These are phyloP conservation scores for Castanea mollissima DNA, from an alignment of 306 rosid species.

Conservation along the genomic window DNA sequence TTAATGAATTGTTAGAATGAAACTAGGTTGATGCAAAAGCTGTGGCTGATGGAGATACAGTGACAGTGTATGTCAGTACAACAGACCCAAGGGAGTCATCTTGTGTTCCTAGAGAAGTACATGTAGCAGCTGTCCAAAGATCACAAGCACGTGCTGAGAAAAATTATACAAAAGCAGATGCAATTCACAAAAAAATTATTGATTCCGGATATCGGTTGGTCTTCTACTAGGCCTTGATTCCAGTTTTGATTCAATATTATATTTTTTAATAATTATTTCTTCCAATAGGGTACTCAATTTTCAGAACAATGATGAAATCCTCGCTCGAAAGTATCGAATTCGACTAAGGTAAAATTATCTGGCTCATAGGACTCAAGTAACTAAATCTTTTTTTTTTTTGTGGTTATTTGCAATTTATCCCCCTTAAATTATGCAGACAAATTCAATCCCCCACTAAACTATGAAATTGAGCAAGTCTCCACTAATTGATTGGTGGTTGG, in stretches of 20 bases:
- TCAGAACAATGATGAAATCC: slow-evolving; percentile 55
- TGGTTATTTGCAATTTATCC: no score
- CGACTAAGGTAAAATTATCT: slow-evolving; percentile 63
- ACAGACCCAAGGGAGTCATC: slow-evolving; percentile 70
- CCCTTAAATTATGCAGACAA: no score
- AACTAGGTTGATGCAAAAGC: slow-evolving; percentile 75
- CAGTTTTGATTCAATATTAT: not conserved
- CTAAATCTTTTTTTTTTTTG: slow-evolving; percentile 16
- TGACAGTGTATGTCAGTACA: slow-evolving; percentile 85
- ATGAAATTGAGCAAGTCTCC: no score
- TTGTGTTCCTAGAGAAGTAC: slow-evolving; percentile 50
- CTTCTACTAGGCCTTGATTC: slow-evolving; percentile 10
- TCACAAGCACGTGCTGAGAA: slow-evolving; percentile 50
- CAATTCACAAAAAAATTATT: slow-evolving; percentile 60
- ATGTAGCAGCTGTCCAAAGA: slow-evolving; percentile 50
- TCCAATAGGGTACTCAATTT: slow-evolving; percentile 48
- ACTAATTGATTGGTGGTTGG: no score
- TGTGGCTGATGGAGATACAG: slow-evolving; percentile 86
- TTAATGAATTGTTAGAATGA: slow-evolving; percentile 13
- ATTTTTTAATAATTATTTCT: not conserved
- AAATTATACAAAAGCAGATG: slow-evolving; percentile 59
- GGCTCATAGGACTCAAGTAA: not conserved
- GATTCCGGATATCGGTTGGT: slow-evolving; percentile 81
- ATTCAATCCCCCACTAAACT: no score
- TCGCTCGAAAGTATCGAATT: slow-evolving; percentile 78